A percentile compares a stretch with the other conserved stretches of the same genome.
Evolutionary conservation across 306 rosid genomes (phyloP).

Genomic region (Ammopiptanthus mongolicus): DNA sequence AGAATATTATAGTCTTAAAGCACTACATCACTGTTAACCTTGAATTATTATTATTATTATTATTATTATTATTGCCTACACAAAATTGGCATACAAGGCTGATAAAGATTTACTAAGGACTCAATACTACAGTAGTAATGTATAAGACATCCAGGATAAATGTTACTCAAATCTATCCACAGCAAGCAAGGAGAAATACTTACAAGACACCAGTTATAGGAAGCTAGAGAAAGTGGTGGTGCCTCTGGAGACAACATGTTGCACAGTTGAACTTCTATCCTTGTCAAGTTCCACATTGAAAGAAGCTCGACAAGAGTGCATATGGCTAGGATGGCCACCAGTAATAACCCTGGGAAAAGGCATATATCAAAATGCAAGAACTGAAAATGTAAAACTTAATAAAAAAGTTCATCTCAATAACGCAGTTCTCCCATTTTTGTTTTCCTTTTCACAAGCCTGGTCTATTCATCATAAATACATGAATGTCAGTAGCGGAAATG

Average conservation of each 20-base stretch:
- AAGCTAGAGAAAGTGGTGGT: constrained; percentile 73
- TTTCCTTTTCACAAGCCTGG: neutral
- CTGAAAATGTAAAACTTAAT: constrained; percentile 5
- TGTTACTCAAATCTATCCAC: constrained; percentile 1
- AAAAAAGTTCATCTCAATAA: constrained; percentile 1
- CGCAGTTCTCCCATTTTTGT: neutral
- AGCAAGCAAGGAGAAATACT: constrained; percentile 26
- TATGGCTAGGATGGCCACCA: constrained; percentile 58
- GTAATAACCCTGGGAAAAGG: constrained; percentile 55
- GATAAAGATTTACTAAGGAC: constrained; percentile 8
- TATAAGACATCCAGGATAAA: neutral
- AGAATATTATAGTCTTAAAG: neutral
- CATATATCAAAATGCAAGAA: constrained; percentile 25
- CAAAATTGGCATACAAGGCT: neutral
- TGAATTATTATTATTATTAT: too few species aligned
- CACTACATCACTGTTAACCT: neutral
- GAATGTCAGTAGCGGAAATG: constrained; percentile 4
- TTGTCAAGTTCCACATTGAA: constrained; percentile 98
- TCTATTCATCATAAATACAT: constrained; percentile 2
- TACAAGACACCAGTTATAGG: constrained; percentile 78
- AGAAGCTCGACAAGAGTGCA: constrained; percentile 81
- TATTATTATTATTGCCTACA: constrained; percentile 15
- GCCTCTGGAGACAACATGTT: constrained; percentile 94
- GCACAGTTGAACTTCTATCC: constrained; percentile 90
- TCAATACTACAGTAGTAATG: neutral